Percentiles rank a stretch among this genome's conserved stretches.
These are phyloP conservation scores for Chlorella variabilis DNA, from an alignment of 163 green algal species.

Conservation along the genomic window DNA sequence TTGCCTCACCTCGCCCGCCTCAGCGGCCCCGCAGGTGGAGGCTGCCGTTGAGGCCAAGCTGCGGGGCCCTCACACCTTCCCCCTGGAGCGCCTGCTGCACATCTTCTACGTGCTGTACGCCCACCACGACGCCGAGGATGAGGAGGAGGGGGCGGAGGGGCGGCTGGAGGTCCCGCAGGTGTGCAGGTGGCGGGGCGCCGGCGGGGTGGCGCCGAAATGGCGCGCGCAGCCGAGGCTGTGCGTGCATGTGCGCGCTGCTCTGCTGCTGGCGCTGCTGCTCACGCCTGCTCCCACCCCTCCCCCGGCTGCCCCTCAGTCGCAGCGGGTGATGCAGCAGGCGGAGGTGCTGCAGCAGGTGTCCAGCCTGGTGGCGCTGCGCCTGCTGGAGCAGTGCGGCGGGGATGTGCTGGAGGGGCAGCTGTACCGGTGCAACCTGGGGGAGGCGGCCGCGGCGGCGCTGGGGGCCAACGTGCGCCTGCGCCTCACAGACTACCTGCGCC, in stretches of 20 bases:
- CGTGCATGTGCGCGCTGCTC: neutral
- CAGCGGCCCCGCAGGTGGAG: conserved; percentile 62
- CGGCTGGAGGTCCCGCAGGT: neutral
- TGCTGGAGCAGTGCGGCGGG: conserved; percentile 29
- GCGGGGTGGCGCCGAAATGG: conserved; percentile 4
- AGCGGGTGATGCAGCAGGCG: conserved; percentile 31
- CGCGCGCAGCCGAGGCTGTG: too few species aligned
- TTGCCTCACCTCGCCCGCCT: too few species aligned
- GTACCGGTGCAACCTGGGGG: conserved; percentile 41
- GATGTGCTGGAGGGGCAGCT: conserved; percentile 28
- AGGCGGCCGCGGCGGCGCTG: conserved; percentile 32
- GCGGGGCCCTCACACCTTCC: conserved; percentile 56
- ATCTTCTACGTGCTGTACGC: conserved; percentile 60
- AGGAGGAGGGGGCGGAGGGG: conserved; percentile 13
- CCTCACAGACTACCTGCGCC: conserved; percentile 44
- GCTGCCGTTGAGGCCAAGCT: conserved; percentile 51
- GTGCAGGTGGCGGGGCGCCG: neutral
- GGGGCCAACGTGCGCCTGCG: conserved; percentile 38
- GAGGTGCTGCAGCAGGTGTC: conserved; percentile 37
- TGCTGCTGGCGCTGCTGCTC: neutral
- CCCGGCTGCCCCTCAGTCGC: conserved; percentile 55
- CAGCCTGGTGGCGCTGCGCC: conserved; percentile 34
- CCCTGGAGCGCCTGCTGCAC: conserved; percentile 67
- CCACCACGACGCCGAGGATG: conserved; percentile 33
- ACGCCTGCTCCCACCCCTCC: conserved; percentile 46